Conservation (phyloP, 768 basidiomycete genomes). For the Rhizopogon roseolus region DNA sequence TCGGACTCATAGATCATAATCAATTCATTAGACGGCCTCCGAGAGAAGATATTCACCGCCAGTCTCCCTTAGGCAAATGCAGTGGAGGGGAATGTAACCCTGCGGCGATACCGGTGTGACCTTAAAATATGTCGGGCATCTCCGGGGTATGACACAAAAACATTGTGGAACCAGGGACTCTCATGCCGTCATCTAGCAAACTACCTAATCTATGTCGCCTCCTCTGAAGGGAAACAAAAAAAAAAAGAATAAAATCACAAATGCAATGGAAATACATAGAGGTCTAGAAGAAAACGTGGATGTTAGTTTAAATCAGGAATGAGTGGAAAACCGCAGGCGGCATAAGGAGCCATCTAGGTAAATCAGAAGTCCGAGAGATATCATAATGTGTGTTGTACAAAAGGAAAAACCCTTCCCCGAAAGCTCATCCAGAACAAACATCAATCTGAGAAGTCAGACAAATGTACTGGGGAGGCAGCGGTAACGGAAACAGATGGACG, state of each 20-base stretch:
- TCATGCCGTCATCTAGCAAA: neutral
- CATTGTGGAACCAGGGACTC: neutral
- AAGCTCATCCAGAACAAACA: neutral
- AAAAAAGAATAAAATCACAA: constrained; percentile 1
- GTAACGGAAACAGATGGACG: constrained; percentile 26
- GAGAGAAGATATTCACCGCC: too few species aligned
- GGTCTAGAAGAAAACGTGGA: neutral
- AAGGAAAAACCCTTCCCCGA: neutral
- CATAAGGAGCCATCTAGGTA: neutral
- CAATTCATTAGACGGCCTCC: too few species aligned
- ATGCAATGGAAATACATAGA: constrained; percentile 4
- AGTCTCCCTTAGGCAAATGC: too few species aligned
- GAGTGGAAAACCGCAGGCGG: constrained; percentile 1
- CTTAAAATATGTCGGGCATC: too few species aligned
- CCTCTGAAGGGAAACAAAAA: neutral
- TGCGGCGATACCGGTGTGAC: too few species aligned
- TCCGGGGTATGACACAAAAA: neutral
- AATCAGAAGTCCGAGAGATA: constrained; percentile 2
- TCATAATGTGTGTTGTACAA: neutral
- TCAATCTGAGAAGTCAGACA: constrained; percentile 16
- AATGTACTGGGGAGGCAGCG: constrained; percentile 17
- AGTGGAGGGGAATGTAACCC: too few species aligned
- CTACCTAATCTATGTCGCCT: constrained; percentile 2
- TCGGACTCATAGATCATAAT: too few species aligned
- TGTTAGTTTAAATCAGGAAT: constrained; percentile 3